phyloP scores from a whole-genome alignment of 2,329 filamentous ascomycete genomes.

The Xylaria sp. region DNA sequence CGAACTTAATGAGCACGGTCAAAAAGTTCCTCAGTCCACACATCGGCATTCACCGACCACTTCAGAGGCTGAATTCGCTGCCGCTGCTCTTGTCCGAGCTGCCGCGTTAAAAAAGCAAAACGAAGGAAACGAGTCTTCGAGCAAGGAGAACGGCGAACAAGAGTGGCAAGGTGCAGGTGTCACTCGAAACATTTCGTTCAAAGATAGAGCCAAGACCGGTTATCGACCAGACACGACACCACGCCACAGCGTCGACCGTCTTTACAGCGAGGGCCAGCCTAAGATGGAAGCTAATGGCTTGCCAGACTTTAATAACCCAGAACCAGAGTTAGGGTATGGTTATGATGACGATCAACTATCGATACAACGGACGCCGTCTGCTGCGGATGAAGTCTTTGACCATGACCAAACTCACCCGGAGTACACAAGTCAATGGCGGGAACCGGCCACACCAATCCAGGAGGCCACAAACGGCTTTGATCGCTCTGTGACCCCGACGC shows the following conservation, averaged over 20 bases:
- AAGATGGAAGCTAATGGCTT: slow-evolving; percentile 72
- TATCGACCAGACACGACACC: slow-evolving; percentile 61
- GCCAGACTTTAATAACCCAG: slow-evolving; percentile 70
- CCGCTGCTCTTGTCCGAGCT: slow-evolving; percentile 57
- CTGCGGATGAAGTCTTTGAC: slow-evolving; percentile 76
- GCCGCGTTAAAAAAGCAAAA: slow-evolving; percentile 58
- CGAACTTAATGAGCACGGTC: slow-evolving; percentile 63
- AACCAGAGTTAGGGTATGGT: slow-evolving; percentile 77
- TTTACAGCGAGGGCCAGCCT: slow-evolving; percentile 57
- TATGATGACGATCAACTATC: slow-evolving; percentile 51
- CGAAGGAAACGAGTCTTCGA: slow-evolving; percentile 47
- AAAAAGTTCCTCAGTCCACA: slow-evolving; percentile 55
- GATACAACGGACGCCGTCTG: slow-evolving; percentile 81
- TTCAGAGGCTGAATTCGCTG: slow-evolving; percentile 63
- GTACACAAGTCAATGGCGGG: slow-evolving; percentile 40
- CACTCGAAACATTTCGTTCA: slow-evolving; percentile 67
- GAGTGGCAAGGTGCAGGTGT: slow-evolving; percentile 58
- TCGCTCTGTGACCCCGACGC: slow-evolving; percentile 39
- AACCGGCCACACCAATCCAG: slow-evolving; percentile 43
- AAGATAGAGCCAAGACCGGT: slow-evolving; percentile 65
- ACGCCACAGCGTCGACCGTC: slow-evolving; percentile 63
- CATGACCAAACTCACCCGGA: slow-evolving; percentile 56
- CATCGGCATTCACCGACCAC: slow-evolving; percentile 59
- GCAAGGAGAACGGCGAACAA: slow-evolving; percentile 43
- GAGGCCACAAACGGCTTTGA: slow-evolving; percentile 40